Base-by-base conservation (phyloP, 2,329 filamentous ascomycete genomes). In the Aureobasidium lini region DNA sequence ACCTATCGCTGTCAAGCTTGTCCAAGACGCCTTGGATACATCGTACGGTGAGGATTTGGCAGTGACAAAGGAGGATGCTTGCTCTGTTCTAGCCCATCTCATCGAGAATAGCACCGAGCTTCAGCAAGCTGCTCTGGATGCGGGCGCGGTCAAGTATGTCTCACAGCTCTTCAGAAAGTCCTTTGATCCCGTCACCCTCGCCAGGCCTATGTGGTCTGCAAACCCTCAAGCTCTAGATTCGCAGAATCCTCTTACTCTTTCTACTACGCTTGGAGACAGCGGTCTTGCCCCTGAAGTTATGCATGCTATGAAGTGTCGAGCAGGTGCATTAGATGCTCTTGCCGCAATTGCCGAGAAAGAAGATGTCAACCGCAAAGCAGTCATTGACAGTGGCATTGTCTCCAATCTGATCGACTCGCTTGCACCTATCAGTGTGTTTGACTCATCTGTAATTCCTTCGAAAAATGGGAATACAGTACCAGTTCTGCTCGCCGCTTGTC, bases 401-500 rank as follows among this genome's bases (percentile, higher is more conserved):
- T 81, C 85, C 0, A 91, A 88, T 69, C 86, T 97, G 54, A 87
- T 95, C 43, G 89, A 95, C 66, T 94, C 91, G 0, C 80, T 97
- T 46, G 85, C 82, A 54, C 79, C 84, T 1, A 81, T 81, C 32
- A 36, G 40, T 32, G 31, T 16, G 7, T 57, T 31, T 28, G 54
- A 57, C 34, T 23, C 43, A 11, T 54, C 32, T 31, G 28, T 29
- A 28, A 44, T 43, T 18, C 44, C 34, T 44, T 73, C 75, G 3
- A 76, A 82, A 11, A 88, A 88, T 65, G 90, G 90, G 2, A 96
- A 97, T 66, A 86, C 91, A 1, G 79, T 84, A 7, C 76, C 83
- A 3, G 92, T 96, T 23, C 79, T 97, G 23, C 81, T 95, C 58
- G 91, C 92, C 18, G 93, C 90, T 1, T 96, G 92, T 69, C 86